Evolutionary conservation across 2,329 filamentous ascomycete species (phyloP).

Genomic region (Hymenoscyphus albidus): DNA sequence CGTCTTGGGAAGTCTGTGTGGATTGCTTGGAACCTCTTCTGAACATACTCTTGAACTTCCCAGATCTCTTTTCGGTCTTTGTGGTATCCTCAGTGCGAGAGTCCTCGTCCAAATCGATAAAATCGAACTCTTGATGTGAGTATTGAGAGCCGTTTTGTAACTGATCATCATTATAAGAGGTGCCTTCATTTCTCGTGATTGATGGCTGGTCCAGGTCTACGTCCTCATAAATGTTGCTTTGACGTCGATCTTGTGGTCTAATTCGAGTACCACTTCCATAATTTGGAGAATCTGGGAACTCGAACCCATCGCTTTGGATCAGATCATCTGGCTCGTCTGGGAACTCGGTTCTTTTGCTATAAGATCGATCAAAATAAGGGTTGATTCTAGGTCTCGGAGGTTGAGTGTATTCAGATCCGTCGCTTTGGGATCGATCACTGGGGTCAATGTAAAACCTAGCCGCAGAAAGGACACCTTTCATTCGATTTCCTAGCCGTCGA

Average conservation of each 20-base stretch:
- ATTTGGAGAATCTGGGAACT: neutral
- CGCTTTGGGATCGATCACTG: too few species aligned
- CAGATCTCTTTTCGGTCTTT: neutral
- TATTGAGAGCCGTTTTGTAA: neutral
- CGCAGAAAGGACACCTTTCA: too few species aligned
- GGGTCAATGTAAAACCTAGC: too few species aligned
- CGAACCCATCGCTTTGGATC: neutral
- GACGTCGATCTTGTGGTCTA: neutral
- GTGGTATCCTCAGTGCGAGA: neutral
- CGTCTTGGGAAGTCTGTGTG: neutral
- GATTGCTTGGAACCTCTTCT: neutral
- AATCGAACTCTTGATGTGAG: neutral
- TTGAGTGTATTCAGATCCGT: too few species aligned
- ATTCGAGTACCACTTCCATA: neutral
- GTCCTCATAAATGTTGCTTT: neutral
- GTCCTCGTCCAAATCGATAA: neutral
- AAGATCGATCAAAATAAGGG: too few species aligned
- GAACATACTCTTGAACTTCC: neutral
- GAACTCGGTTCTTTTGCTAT: too few species aligned
- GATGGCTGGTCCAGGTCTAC: neutral
- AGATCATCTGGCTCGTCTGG: neutral
- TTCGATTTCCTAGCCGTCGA: too few species aligned
- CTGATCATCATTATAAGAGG: neutral
- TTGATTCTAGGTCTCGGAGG: too few species aligned
- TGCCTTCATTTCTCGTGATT: neutral